Conservation (phyloP, 2,329 filamentous ascomycete species). For the Lachnellula arida region DNA sequence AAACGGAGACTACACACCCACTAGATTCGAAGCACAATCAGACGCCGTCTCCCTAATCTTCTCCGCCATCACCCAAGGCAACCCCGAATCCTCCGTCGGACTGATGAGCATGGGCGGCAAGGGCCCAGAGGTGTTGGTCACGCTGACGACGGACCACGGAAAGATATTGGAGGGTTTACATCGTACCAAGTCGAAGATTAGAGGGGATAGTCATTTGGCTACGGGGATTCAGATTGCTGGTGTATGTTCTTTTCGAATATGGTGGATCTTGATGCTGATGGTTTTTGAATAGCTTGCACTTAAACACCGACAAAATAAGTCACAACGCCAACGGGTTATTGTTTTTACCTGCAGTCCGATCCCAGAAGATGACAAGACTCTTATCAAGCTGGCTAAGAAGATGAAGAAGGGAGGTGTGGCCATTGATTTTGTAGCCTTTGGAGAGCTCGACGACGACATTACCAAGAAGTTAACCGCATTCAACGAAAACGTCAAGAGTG, state of each 20-base stretch:
- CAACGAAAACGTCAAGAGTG: slow-evolving; percentile 86
- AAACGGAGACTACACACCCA: slow-evolving; percentile 90
- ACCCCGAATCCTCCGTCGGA: slow-evolving; percentile 94
- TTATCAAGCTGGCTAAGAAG: slow-evolving; percentile 88
- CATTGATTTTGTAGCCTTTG: slow-evolving; percentile 93
- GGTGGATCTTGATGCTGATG: not conserved
- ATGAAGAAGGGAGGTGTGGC: slow-evolving; percentile 98
- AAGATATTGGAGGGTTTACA: slow-evolving; percentile 91
- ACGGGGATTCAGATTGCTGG: slow-evolving; percentile 93
- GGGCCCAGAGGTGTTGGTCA: slow-evolving; percentile 95
- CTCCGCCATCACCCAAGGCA: slow-evolving; percentile 89
- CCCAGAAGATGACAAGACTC: slow-evolving; percentile 80
- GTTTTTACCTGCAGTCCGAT: slow-evolving; percentile 95
- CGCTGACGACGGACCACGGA: slow-evolving; percentile 91
- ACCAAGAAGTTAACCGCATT: slow-evolving; percentile 92
- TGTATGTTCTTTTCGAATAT: slow-evolving; percentile 49
- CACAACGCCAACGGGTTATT: slow-evolving; percentile 92
- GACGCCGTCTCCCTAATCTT: slow-evolving; percentile 95
- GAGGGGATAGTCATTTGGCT: slow-evolving; percentile 79
- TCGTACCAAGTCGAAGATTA: slow-evolving; percentile 85
- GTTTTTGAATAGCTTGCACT: slow-evolving; percentile 68
- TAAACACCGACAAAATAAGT: slow-evolving; percentile 97
- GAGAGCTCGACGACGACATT: slow-evolving; percentile 84
- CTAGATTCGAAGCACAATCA: slow-evolving; percentile 91
- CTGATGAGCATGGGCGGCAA: slow-evolving; percentile 99